Evolutionary conservation across 768 basidiomycete species (phyloP).

Genomic region (Lactarius pseudohatsudake): DNA sequence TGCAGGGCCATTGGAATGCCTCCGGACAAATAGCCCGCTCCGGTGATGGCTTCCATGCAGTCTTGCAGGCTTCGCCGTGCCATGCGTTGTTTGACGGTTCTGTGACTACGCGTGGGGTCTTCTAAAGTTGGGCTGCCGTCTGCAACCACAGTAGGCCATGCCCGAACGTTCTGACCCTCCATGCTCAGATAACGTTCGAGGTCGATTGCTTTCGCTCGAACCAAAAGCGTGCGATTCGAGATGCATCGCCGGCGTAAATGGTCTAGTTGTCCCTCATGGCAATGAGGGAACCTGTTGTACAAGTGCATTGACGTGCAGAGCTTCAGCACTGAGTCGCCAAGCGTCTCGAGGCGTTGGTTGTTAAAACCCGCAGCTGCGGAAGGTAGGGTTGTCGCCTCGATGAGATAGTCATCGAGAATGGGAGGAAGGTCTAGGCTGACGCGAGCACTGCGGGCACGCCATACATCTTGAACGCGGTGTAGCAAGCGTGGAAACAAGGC

Average conservation of each 20-base stretch:
- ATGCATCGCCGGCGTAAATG: constrained; percentile 61
- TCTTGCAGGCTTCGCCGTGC: constrained; percentile 78
- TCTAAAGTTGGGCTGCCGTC: constrained; percentile 39
- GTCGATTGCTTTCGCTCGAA: constrained; percentile 61
- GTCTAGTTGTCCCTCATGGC: constrained; percentile 83
- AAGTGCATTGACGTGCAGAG: constrained; percentile 73
- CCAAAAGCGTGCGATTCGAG: constrained; percentile 68
- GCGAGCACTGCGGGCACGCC: constrained; percentile 55
- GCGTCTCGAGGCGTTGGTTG: constrained; percentile 84
- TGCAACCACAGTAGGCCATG: constrained; percentile 57
- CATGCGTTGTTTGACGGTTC: constrained; percentile 47
- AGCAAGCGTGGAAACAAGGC: constrained; percentile 64
- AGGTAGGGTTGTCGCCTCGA: constrained; percentile 78
- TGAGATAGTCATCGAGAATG: constrained; percentile 55
- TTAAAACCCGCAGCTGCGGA: constrained; percentile 60
- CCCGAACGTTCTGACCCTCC: constrained; percentile 51
- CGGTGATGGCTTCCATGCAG: constrained; percentile 84
- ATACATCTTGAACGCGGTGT: constrained; percentile 63
- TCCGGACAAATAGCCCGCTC: constrained; percentile 71
- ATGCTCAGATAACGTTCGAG: constrained; percentile 64
- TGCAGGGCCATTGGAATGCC: constrained; percentile 68
- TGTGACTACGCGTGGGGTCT: constrained; percentile 28
- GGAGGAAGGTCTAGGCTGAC: constrained; percentile 59
- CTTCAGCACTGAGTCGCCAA: constrained; percentile 84
- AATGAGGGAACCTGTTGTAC: constrained; percentile 70